These are phyloP conservation scores for Arthrobotrys pseudoclavata DNA, from an alignment of 2,329 filamentous ascomycete species.

Conservation along the genomic window DNA sequence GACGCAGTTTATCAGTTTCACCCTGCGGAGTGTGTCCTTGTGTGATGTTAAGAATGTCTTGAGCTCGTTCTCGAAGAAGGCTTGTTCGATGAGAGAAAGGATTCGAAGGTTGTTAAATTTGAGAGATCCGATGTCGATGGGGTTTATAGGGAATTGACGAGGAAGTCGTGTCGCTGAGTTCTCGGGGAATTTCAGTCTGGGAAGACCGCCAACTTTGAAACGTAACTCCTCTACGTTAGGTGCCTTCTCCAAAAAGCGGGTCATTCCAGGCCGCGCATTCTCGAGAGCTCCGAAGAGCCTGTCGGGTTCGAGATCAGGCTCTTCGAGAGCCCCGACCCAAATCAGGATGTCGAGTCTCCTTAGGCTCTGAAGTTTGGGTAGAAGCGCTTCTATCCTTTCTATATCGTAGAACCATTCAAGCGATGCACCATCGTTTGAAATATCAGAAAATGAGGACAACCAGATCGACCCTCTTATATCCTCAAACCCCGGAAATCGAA, in stretches of 20 bases:
- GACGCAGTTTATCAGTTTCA: constrained; percentile 18
- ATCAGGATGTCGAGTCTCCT: not conserved
- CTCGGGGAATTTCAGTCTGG: not conserved
- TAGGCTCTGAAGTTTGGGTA: not conserved
- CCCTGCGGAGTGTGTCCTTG: constrained; percentile 5
- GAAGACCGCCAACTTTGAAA: not conserved
- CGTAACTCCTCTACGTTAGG: not conserved
- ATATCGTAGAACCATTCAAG: not conserved
- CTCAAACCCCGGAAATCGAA: constrained; percentile 9
- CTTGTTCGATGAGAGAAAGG: constrained; percentile 7
- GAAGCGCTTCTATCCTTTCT: not conserved
- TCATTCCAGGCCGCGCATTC: not conserved
- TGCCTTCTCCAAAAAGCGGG: not conserved
- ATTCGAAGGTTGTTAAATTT: constrained; percentile 17
- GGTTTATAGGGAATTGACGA: not conserved
- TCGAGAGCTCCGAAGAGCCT: not conserved
- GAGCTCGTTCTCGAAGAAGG: constrained; percentile 20
- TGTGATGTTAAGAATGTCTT: constrained; percentile 11
- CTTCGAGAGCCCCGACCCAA: not conserved
- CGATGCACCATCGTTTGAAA: not conserved
- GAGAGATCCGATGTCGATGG: not conserved
- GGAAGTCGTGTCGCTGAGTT: not conserved
- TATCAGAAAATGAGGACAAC: not conserved
- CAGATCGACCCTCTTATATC: not conserved
- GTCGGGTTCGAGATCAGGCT: not conserved